Base-by-base conservation (phyloP, 2,329 filamentous ascomycete genomes). In the Calycina marina region DNA sequence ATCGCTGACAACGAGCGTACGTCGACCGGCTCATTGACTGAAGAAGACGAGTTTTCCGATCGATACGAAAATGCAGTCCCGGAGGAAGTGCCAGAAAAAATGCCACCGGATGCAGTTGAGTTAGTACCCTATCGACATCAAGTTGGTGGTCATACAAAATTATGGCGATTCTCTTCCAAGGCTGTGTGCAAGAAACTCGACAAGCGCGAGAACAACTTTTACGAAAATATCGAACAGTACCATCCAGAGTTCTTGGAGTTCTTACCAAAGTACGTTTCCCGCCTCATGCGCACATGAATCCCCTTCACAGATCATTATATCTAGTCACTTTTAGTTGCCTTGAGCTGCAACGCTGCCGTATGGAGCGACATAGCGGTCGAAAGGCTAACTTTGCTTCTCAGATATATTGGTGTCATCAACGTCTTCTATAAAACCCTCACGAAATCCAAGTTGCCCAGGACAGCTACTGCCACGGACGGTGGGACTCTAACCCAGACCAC, bases 161-260 rank as follows among this genome's bases (percentile, higher is more conserved):
- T 98, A 20, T 98, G 93, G 69, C 78, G 88, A 25, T 96, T 98
- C 53, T 96, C 90, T 12, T 77, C 84, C 44, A 73, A 86, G 47
- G 90, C 90, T 35, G 86, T 98, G 8, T 98, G 90, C 65, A 98
- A 98, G 58, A 85, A 94, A 58, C 69, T 98, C 50, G 98, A 93
- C 56, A 98, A 93, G 54, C 72, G 88, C 49, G 90, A 98, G 54
- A 98, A 98, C 56, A 84, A 93, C 58, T 98, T 98, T 53, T 98
- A 98, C 56, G 90, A 98, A 58, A 90, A 78, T 34, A 83, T 96
- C 48, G 90, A 98, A 61, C 75, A 73, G 49, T 74, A 83, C 44
- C 88, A 98, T 56, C 82, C 85, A 42, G 80, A 93, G 51, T 67
- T 98, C 48, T 62, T 98, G 38, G 74, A 80, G 25, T 98, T 96